Conservation (phyloP, 805 yeast genomes). For the Wickerhamiella parazyma region DNA sequence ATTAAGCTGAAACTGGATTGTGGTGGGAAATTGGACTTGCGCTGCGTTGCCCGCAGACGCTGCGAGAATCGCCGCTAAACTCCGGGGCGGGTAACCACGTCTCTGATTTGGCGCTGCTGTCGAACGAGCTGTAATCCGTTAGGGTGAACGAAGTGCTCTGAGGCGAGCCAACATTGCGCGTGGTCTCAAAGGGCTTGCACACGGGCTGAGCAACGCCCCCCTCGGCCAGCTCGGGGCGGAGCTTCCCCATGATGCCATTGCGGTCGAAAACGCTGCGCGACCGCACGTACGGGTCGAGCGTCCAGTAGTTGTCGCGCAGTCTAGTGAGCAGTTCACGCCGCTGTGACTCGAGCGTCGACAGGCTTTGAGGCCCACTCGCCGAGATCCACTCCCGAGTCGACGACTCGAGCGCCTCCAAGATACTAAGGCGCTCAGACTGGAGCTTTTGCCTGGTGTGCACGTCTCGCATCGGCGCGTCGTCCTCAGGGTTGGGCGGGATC, state of each 20-base stretch:
- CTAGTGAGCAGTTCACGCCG: conserved; percentile 34
- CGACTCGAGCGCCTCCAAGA: conserved; percentile 43
- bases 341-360: conserved; percentile 34
- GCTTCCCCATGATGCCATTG: conserved; percentile 42
- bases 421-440: conserved; percentile 38
- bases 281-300: conserved; percentile 70
- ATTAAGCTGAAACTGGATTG: too few species aligned
- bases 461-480: conserved; percentile 36
- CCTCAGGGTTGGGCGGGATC: conserved; percentile 44
- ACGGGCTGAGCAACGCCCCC: conserved; percentile 20
- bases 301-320: conserved; percentile 49
- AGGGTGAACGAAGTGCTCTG: not conserved
- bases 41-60: too few species aligned
- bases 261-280: conserved; percentile 70
- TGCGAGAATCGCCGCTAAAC: not conserved
- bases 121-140: not conserved
- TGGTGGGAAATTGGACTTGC: too few species aligned
- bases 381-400: conserved; percentile 65
- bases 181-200: not conserved
- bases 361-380: conserved; percentile 37
- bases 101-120: not conserved
- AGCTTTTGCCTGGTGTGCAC: conserved; percentile 35
- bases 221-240: conserved; percentile 18
- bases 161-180: not conserved
- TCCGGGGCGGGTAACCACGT: not conserved